Evolutionary conservation across 371 early-diverging fungal species (phyloP).

Genomic region (Smittium culicis): DNA sequence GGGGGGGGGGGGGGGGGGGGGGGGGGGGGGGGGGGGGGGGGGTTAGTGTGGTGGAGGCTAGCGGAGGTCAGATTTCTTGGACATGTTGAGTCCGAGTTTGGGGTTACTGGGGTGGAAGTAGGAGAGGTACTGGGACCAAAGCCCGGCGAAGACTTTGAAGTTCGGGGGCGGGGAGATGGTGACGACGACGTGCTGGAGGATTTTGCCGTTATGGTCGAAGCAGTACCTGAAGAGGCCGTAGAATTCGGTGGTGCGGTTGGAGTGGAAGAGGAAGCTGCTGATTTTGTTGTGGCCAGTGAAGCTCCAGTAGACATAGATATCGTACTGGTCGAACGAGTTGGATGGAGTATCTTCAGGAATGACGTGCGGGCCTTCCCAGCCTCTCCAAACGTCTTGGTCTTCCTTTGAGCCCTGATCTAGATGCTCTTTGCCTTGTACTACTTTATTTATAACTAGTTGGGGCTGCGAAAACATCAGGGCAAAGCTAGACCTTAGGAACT

Average conservation of each 20-base stretch:
- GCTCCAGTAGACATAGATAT: background rate
- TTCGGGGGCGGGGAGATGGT: background rate
- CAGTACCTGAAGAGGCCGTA: background rate
- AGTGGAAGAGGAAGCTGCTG: background rate
- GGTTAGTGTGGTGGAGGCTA: too few relatives aligned
- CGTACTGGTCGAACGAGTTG: background rate
- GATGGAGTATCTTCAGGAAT: background rate
- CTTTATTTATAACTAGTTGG: background rate
- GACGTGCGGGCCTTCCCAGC: background rate
- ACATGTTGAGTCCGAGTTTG: background rate
- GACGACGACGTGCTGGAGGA: background rate
- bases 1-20: too few relatives aligned
- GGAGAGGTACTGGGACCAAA: background rate
- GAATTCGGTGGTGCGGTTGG: background rate
- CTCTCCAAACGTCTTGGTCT: background rate
- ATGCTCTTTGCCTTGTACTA: background rate
- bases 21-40: too few relatives aligned
- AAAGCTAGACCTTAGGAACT: background rate
- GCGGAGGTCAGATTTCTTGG: too few relatives aligned
- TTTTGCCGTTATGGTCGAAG: background rate
- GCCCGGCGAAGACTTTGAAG: background rate
- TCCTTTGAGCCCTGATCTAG: background rate
- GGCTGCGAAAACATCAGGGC: background rate
- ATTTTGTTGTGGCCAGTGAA: background rate
- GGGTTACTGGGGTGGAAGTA: background rate